A percentile compares a stretch with the other conserved stretches of the same genome.
phyloP scores from a whole-genome alignment of 768 basidiomycete genomes.

The Rickenella mellea region DNA sequence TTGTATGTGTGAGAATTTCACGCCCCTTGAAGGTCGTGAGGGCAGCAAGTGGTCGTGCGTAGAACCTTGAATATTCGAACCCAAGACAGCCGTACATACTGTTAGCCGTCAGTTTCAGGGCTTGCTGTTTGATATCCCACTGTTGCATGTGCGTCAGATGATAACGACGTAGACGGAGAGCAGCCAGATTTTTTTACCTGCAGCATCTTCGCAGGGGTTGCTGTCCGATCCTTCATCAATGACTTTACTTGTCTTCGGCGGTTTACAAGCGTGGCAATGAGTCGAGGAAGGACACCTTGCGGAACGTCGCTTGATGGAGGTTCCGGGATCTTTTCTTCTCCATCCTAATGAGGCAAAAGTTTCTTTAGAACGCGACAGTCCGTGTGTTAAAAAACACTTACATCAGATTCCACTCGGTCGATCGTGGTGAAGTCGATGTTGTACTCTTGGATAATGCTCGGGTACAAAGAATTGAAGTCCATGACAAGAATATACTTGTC shows the following conservation, averaged over 20 bases:
- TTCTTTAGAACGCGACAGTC: neutral
- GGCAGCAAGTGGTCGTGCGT: constrained; percentile 92
- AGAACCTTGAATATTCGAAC: constrained; percentile 94
- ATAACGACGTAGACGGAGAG: neutral
- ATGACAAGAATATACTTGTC: constrained; percentile 97
- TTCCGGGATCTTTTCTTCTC: constrained; percentile 84
- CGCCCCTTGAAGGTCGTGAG: constrained; percentile 96
- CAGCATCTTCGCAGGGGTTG: constrained; percentile 62
- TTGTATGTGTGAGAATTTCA: constrained; percentile 90
- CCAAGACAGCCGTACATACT: constrained; percentile 99
- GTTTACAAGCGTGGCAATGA: constrained; percentile 93
- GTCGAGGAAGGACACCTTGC: constrained; percentile 90
- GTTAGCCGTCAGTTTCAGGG: constrained; percentile 95
- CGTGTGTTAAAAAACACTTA: constrained; percentile 9
- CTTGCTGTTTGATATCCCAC: constrained; percentile 97
- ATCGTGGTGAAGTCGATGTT: constrained; percentile 99
- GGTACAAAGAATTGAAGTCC: constrained; percentile 99
- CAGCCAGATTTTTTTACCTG: constrained; percentile 57
- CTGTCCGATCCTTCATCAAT: constrained; percentile 83
- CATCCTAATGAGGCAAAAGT: constrained; percentile 28
- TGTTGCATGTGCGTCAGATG: constrained; percentile 19
- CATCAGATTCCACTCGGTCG: constrained; percentile 56
- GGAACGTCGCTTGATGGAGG: constrained; percentile 61
- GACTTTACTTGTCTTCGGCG: constrained; percentile 86
- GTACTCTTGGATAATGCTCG: constrained; percentile 98